Conservation (phyloP, 176 grass and related monocot genomes). For the Avena insularis region DNA sequence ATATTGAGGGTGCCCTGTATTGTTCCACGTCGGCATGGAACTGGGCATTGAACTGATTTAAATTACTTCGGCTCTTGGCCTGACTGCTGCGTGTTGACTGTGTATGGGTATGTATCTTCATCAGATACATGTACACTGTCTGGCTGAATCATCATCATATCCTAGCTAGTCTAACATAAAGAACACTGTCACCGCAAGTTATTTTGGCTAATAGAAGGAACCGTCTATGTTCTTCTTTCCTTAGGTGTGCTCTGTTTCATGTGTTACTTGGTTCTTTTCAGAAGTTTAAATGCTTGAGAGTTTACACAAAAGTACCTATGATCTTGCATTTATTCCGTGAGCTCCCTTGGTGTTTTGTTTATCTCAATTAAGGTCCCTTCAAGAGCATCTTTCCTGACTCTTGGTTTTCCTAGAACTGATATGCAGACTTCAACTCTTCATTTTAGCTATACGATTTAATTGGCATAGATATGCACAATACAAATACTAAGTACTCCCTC, state of each 20-base stretch:
- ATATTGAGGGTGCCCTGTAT: not conserved
- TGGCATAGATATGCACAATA: not conserved
- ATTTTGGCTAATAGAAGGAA: not conserved
- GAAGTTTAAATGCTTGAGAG: not conserved
- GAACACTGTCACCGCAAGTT: not conserved
- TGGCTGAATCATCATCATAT: not conserved
- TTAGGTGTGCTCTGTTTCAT: not conserved
- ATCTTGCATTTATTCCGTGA: not conserved
- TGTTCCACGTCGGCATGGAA: not conserved
- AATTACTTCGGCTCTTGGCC: not conserved
- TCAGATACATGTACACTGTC: not conserved
- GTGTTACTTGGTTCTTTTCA: not conserved
- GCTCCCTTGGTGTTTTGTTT: not conserved
- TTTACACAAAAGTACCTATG: not conserved
- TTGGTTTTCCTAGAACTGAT: slow-evolving; percentile 9
- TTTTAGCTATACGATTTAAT: not conserved
- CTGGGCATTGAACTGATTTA: not conserved
- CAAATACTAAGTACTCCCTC: not conserved
- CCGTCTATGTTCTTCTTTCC: not conserved
- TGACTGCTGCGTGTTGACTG: not conserved
- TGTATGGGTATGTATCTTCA: not conserved
- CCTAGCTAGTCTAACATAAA: not conserved
- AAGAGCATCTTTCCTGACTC: not conserved
- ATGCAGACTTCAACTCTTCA: not conserved
- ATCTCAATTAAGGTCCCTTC: not conserved